These are phyloP conservation scores for Nicotiana rustica DNA, from an alignment of 305 asterid genomes.

Conservation along the genomic window DNA sequence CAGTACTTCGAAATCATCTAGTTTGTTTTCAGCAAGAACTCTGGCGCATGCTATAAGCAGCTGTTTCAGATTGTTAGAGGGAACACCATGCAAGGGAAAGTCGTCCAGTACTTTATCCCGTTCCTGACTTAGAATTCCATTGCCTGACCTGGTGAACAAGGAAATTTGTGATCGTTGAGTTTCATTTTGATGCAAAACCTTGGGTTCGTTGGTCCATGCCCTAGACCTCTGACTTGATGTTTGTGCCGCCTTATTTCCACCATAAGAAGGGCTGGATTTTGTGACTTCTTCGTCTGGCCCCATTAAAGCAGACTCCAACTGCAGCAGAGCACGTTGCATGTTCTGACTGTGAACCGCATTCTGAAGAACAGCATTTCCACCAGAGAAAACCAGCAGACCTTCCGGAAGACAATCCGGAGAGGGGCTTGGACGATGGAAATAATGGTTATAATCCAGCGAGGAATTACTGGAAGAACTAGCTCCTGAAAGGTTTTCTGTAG, in stretches of 20 bases:
- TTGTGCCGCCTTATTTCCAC: conserved; percentile 44
- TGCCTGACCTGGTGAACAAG: not conserved
- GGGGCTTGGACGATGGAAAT: conserved; percentile 47
- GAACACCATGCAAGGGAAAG: conserved; percentile 44
- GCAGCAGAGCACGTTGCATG: conserved; percentile 56
- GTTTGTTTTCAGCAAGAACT: conserved; percentile 61
- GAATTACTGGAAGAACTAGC: conserved; percentile 61
- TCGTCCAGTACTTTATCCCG: conserved; percentile 45
- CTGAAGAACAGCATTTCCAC: conserved; percentile 39
- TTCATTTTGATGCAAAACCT: conserved; percentile 43
- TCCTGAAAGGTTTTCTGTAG: conserved; percentile 55
- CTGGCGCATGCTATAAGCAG: conserved; percentile 68
- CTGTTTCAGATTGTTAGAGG: conserved; percentile 60
- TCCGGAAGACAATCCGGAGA: conserved; percentile 48
- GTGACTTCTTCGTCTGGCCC: conserved; percentile 56
- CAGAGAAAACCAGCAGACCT: conserved; percentile 39
- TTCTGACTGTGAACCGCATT: conserved; percentile 47
- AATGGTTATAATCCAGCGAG: conserved; percentile 46
- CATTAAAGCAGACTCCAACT: conserved; percentile 74
- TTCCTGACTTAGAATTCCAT: conserved; percentile 43
- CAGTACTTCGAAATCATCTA: conserved; percentile 55
- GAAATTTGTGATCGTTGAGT: conserved; percentile 48
- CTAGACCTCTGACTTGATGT: conserved; percentile 51
- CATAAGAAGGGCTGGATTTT: conserved; percentile 46
- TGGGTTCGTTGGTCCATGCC: conserved; percentile 54